These are phyloP conservation scores for Colletotrichum gigasporum DNA, from an alignment of 2,329 filamentous ascomycete species.

Conservation along the genomic window DNA sequence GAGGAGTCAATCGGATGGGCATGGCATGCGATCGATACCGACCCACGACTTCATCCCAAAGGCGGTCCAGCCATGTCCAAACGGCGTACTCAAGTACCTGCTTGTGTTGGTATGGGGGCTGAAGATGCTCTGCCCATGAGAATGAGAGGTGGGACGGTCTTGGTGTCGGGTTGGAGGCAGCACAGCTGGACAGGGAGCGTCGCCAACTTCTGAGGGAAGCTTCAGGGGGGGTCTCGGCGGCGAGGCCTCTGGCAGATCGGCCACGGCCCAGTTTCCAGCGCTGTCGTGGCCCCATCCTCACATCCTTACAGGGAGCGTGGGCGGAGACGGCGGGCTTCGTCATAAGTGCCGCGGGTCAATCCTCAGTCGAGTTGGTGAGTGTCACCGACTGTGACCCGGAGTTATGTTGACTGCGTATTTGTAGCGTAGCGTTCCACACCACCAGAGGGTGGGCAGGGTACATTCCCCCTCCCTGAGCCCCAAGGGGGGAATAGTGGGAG, in stretches of 20 bases:
- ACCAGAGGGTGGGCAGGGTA: background rate
- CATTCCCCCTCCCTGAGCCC: background rate
- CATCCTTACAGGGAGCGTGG: constrained; percentile 1
- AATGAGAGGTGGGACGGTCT: background rate
- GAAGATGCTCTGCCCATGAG: background rate
- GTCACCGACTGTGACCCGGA: background rate
- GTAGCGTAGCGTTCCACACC: background rate
- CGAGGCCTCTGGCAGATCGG: constrained; percentile 5
- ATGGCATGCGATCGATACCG: no score
- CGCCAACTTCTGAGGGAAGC: no score
- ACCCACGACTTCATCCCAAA: no score
- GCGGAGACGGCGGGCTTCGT: background rate
- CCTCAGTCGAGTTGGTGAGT: background rate
- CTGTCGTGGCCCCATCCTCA: background rate
- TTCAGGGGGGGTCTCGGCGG: background rate
- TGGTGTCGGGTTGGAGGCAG: background rate
- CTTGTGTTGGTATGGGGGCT: background rate
- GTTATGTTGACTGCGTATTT: background rate
- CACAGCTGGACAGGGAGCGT: background rate
- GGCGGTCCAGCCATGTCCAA: no score
- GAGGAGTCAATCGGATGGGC: no score
- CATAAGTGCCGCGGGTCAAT: background rate
- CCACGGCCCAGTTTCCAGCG: constrained; percentile 11
- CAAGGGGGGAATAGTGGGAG: background rate
- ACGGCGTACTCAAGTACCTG: no score